Conservation (phyloP, 1,284 basidiomycete species). For the Caloboletus firmus region DNA sequence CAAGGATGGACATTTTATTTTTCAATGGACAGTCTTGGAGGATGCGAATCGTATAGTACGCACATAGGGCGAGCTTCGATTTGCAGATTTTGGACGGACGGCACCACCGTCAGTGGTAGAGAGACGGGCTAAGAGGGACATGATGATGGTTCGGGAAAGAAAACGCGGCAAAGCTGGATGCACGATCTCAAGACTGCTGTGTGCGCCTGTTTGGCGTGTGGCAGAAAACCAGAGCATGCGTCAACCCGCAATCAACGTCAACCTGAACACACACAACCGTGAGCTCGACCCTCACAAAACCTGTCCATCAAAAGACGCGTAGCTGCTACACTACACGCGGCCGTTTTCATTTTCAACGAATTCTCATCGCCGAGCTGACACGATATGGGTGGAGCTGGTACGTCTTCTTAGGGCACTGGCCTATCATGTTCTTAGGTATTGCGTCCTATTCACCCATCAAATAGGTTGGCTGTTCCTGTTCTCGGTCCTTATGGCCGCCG, state of each 20-base stretch:
- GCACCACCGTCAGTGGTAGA: constrained; percentile 51
- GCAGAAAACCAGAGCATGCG: constrained; percentile 24
- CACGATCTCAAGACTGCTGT: constrained; percentile 15
- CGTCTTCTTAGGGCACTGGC: constrained; percentile 8
- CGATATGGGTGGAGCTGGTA: constrained; percentile 33
- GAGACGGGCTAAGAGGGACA: constrained; percentile 68
- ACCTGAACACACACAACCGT: constrained; percentile 1
- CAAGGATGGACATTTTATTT: constrained; percentile 10
- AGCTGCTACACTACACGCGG: not conserved
- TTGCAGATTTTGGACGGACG: constrained; percentile 53
- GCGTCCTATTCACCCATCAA: not conserved
- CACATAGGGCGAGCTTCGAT: constrained; percentile 66
- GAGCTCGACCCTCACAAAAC: not conserved
- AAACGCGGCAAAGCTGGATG: not conserved
- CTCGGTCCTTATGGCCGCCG: constrained; percentile 89
- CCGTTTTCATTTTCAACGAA: not conserved
- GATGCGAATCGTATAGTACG: constrained; percentile 43
- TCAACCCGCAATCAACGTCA: not conserved
- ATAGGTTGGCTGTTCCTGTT: constrained; percentile 94
- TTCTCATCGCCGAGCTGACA: not conserved
- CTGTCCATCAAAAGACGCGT: not conserved
- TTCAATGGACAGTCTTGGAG: constrained; percentile 26
- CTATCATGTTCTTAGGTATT: not conserved
- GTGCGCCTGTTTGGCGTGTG: constrained; percentile 30
- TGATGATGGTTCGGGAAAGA: constrained; percentile 13